Base-by-base conservation (phyloP, 176 grass and related monocot genomes). In the Typha latifolia region DNA sequence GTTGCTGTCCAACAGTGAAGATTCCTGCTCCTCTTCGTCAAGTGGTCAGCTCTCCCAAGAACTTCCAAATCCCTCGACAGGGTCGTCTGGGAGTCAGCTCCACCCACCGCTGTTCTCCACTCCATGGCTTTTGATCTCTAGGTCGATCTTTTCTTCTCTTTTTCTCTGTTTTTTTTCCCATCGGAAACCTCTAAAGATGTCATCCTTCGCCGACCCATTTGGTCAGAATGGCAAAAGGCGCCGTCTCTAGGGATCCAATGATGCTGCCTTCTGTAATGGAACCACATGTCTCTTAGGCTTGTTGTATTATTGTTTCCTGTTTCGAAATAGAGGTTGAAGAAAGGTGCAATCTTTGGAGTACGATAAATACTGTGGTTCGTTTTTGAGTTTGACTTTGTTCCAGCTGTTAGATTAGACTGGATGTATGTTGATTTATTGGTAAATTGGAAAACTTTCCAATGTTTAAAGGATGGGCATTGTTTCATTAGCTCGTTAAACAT, bases 1-100 rank as follows among this genome's bases (percentile, higher is more conserved):
- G 66, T 62, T 69, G 50, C 52, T 62, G 65, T 63, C 64, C 37
- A 62, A 61, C 76, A 80, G 74, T 73, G 69, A 61, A 81, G 84
- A 84, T 91, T 91, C 84, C 77, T 71, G 37, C 37, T 43, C 37
- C 37, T 43, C 37, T 69, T 74, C 65, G 59, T 77, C 82, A 81
- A 69, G 78, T 83, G 63, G 63, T 31, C 73, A 66, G 51, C 15
- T 49, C 51, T 37, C 20, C 52, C 67, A 23, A 9, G 32, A 5
- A 18, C 8, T 8, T 66, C 18, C 16, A 21, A 59, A 59, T 59
- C 20, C 53, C 53, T 59, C 53, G 2, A 16, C 8, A 59, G 16
- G 16, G 3, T 11, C 53, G 14, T 59, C 11, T 59, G 15, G 16
- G 53, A 20, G 15, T 16, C 51, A 55, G 20, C 16, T 9, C 15